Evolutionary conservation across 257 asterid species (phyloP).

Genomic region (Lithospermum erythrorhizon): DNA sequence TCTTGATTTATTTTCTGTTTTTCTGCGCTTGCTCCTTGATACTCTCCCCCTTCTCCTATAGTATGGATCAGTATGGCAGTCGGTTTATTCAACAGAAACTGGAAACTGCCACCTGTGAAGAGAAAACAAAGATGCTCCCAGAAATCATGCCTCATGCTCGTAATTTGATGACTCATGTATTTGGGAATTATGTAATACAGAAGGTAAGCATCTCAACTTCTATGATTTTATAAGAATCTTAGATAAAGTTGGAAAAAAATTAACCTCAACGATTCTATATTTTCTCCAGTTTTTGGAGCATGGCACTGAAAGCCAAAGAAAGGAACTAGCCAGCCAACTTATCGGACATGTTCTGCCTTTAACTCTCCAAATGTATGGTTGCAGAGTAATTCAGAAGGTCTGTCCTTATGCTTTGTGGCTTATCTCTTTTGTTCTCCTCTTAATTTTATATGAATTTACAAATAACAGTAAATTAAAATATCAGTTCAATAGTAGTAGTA

Average conservation of each 20-base stretch:
- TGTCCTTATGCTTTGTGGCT: slow-evolving; percentile 9
- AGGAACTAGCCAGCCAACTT: slow-evolving; percentile 62
- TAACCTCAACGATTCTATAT: not conserved
- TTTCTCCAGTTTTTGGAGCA: slow-evolving; percentile 71
- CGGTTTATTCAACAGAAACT: slow-evolving; percentile 92
- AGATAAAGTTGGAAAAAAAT: not conserved
- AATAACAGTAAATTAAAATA: not conserved
- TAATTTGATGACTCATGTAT: slow-evolving; percentile 68
- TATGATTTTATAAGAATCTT: not conserved
- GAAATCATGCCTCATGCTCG: slow-evolving; percentile 65
- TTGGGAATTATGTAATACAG: slow-evolving; percentile 87
- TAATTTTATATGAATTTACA: not conserved
- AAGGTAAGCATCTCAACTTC: slow-evolving; percentile 37
- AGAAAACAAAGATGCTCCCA: slow-evolving; percentile 53
- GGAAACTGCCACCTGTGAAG: slow-evolving; percentile 63
- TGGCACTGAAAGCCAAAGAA: slow-evolving; percentile 64
- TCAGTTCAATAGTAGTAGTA: not conserved
- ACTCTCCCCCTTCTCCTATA: slow-evolving; percentile 18
- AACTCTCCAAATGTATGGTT: slow-evolving; percentile 90
- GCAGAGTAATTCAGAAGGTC: slow-evolving; percentile 97
- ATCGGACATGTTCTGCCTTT: slow-evolving; percentile 77
- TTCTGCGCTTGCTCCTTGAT: slow-evolving; percentile 1
- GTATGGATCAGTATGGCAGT: slow-evolving; percentile 87
- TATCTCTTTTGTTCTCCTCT: not conserved
- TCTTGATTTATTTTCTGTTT: not conserved